phyloP scores from a whole-genome alignment of 495 filamentous ascomycete species.

The Podospora conica region DNA sequence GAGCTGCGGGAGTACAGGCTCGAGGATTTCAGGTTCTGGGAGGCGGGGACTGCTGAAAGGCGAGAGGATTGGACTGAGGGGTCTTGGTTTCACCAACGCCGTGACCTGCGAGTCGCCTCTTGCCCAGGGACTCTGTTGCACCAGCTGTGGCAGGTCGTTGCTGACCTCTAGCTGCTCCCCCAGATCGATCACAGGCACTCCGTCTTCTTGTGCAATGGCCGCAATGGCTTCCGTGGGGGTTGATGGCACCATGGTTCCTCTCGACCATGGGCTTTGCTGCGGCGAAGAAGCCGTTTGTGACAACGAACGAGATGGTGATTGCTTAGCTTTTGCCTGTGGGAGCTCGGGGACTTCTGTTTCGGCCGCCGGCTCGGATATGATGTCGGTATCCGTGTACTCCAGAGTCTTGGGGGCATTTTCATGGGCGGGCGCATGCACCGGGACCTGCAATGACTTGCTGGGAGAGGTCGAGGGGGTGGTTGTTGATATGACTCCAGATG shows the following conservation, averaged over 20 bases:
- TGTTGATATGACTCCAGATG: neutral
- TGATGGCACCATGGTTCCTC: neutral
- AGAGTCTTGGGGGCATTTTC: neutral
- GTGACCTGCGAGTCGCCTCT: constrained; percentile 16
- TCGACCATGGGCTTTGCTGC: constrained; percentile 1
- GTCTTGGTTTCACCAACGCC: constrained; percentile 1
- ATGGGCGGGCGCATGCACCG: neutral
- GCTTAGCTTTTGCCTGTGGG: neutral
- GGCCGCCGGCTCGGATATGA: neutral
- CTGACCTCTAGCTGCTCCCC: neutral
- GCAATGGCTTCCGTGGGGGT: neutral
- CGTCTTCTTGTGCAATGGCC: neutral
- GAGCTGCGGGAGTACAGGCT: neutral
- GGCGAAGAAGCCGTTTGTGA: neutral
- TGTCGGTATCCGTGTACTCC: neutral
- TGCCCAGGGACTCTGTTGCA: constrained; percentile 22
- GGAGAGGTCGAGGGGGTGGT: neutral
- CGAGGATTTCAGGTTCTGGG: neutral
- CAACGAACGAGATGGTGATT: neutral
- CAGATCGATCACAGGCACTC: neutral
- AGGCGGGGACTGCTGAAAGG: constrained; percentile 17
- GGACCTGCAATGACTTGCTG: neutral
- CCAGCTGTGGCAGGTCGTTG: neutral
- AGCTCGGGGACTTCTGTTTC: neutral
- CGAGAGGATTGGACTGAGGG: constrained; percentile 12